These are phyloP conservation scores for Marvania coccoides DNA, from an alignment of 139 green algal species.

Conservation along the genomic window DNA sequence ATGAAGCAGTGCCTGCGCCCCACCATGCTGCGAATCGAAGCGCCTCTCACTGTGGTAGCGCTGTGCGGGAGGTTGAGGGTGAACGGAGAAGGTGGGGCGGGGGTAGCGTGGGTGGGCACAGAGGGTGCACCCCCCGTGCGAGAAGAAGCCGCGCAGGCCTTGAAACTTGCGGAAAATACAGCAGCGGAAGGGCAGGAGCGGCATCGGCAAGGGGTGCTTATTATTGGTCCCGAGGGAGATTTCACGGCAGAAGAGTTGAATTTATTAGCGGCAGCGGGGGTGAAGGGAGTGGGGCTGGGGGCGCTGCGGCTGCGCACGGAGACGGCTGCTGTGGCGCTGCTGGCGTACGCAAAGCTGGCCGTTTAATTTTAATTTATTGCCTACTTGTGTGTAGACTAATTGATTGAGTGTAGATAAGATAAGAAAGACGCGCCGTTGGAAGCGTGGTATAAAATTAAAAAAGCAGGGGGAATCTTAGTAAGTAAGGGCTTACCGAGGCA, in stretches of 20 bases:
- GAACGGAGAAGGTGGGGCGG: neutral
- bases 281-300: constrained; percentile 61
- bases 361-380: neutral
- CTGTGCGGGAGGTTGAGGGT: constrained; percentile 4
- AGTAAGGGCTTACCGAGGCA: too few relatives aligned
- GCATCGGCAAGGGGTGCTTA: constrained; percentile 32
- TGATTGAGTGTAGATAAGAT: neutral
- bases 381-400: neutral
- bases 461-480: too few relatives aligned
- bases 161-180: neutral
- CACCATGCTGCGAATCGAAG: constrained; percentile 42
- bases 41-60: constrained; percentile 25
- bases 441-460: neutral
- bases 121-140: constrained; percentile 41
- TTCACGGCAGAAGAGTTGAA: constrained; percentile 67
- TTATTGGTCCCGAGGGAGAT: constrained; percentile 84
- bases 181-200: neutral
- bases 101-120: constrained; percentile 30
- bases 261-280: constrained; percentile 42
- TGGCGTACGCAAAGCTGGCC: constrained; percentile 45
- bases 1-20: constrained; percentile 77
- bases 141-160: constrained; percentile 8
- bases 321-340: constrained; percentile 75
- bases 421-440: neutral
- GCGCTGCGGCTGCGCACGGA: constrained; percentile 64